These are phyloP conservation scores for Phaffia tasmanica DNA, from an alignment of 768 basidiomycete species.

Conservation along the genomic window DNA sequence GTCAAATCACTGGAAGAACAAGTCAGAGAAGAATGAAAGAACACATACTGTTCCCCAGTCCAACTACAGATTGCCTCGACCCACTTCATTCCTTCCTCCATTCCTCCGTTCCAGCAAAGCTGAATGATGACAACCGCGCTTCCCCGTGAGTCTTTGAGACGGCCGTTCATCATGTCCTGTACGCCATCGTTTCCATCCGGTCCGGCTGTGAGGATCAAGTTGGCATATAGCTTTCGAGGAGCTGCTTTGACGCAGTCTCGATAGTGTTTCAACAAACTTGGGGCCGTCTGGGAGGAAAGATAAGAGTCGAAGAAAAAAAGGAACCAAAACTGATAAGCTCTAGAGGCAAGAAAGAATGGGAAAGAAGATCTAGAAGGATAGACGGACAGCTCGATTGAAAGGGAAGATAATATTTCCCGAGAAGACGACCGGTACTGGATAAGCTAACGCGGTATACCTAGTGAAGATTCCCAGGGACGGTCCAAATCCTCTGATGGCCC, in stretches of 20 bases:
- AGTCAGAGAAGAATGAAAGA: neutral
- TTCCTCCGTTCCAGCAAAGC: slow-evolving; percentile 74
- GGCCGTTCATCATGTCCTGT: slow-evolving; percentile 39
- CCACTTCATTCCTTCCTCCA: slow-evolving; percentile 61
- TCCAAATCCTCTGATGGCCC: slow-evolving; percentile 76
- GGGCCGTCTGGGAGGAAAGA: neutral
- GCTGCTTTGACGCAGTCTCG: slow-evolving; percentile 85
- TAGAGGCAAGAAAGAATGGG: neutral
- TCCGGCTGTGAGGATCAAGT: slow-evolving; percentile 80
- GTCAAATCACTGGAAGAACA: neutral
- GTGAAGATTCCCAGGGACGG: slow-evolving; percentile 72
- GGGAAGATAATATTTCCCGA: slow-evolving; percentile 87
- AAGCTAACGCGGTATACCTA: slow-evolving; percentile 80
- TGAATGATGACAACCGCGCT: slow-evolving; percentile 77
- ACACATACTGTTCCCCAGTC: slow-evolving; percentile 55
- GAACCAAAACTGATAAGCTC: neutral
- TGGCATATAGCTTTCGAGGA: slow-evolving; percentile 77
- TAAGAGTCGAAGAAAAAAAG: neutral
- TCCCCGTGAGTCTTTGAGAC: slow-evolving; percentile 38
- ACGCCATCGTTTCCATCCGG: neutral
- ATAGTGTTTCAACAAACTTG: slow-evolving; percentile 53
- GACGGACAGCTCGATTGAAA: slow-evolving; percentile 53
- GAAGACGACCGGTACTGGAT: slow-evolving; percentile 77
- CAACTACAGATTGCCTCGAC: slow-evolving; percentile 73
- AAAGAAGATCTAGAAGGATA: slow-evolving; percentile 71